phyloP scores from a whole-genome alignment of 1,139 yeast genomes.

The Torulaspora pretoriensis region DNA sequence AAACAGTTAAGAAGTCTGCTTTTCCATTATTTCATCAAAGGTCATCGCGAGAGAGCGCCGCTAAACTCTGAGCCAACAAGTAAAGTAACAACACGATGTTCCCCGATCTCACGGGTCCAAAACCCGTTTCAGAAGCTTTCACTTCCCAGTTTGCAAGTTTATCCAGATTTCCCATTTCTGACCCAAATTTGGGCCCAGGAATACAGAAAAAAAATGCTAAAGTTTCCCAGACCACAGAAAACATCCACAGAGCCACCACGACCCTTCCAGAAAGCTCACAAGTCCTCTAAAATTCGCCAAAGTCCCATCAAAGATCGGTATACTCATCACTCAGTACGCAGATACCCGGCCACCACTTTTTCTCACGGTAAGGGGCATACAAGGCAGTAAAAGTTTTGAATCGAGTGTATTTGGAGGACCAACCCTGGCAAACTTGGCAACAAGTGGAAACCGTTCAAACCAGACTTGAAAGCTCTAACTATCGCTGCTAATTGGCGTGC shows the following conservation, averaged over 20 bases:
- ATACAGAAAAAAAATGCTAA: too few species aligned
- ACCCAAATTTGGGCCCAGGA: too few species aligned
- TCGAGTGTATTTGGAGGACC: conserved; percentile 1
- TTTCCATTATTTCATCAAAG: too few species aligned
- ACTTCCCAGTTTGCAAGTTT: too few species aligned
- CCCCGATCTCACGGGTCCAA: too few species aligned
- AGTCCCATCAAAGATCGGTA: not conserved
- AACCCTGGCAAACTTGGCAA: not conserved
- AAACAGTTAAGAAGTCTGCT: too few species aligned
- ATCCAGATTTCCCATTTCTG: too few species aligned
- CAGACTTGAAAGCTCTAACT: not conserved
- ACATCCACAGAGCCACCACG: not conserved
- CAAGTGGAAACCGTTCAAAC: conserved; percentile 1
- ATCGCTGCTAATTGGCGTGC: not conserved
- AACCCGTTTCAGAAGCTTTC: too few species aligned
- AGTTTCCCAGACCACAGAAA: too few species aligned
- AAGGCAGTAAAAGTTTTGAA: conserved; percentile 12
- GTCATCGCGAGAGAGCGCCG: too few species aligned
- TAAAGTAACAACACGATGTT: too few species aligned
- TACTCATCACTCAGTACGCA: conserved; percentile 11
- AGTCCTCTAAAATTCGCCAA: not conserved
- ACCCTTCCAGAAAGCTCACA: not conserved
- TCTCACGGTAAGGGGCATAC: conserved; percentile 11
- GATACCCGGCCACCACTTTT: conserved; percentile 11
- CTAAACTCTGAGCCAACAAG: too few species aligned